Evolutionary conservation across 257 asterid species (phyloP).

Genomic region (Coffea canephora): DNA sequence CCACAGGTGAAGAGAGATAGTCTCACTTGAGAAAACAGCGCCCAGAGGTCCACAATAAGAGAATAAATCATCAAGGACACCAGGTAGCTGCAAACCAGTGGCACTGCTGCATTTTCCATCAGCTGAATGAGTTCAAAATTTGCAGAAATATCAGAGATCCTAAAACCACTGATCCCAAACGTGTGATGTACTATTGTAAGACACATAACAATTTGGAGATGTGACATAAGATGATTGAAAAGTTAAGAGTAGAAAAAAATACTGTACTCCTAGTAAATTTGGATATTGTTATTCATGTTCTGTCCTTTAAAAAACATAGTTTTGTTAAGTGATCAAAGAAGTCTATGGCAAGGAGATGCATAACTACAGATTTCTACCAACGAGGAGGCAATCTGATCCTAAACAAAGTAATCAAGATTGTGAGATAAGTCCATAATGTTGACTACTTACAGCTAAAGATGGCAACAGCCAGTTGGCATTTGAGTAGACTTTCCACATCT

Average conservation of each 20-base stretch:
- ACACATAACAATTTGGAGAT: neutral
- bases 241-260: neutral
- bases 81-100: slow-evolving; percentile 92
- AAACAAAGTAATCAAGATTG: neutral
- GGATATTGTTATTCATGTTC: neutral
- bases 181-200: neutral
- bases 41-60: slow-evolving; percentile 85
- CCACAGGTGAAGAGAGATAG: slow-evolving; percentile 73
- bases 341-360: neutral
- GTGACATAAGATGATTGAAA: neutral
- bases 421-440: neutral
- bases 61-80: slow-evolving; percentile 84
- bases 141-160: neutral
- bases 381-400: neutral
- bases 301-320: neutral
- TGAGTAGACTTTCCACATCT: slow-evolving; percentile 52
- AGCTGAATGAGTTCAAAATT: slow-evolving; percentile 29
- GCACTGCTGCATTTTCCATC: slow-evolving; percentile 53
- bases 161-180: neutral
- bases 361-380: neutral
- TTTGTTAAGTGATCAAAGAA: neutral
- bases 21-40: slow-evolving; percentile 50
- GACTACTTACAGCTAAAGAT: slow-evolving; percentile 54
- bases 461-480: slow-evolving; percentile 79
- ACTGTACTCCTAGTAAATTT: neutral